Evolutionary conservation across 2,329 filamentous ascomycete species (phyloP).

Genomic region (Stachybotrys elegans): DNA sequence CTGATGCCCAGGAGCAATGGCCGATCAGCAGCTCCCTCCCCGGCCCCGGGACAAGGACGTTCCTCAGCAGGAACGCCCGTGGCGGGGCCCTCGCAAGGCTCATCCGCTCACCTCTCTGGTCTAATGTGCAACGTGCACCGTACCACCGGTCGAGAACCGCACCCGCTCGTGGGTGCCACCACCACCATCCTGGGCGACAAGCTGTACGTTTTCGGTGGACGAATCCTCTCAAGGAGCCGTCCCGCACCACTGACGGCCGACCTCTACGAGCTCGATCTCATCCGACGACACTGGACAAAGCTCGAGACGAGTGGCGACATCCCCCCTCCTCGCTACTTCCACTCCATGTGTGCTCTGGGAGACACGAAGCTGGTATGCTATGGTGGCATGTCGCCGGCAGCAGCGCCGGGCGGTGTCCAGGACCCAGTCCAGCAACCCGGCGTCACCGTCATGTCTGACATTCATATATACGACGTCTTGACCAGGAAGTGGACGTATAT

Average conservation of each 20-base stretch:
- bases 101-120: conserved; percentile 57
- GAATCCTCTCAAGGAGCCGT: conserved; percentile 77
- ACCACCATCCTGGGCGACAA: conserved; percentile 95
- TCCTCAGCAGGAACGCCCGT: conserved; percentile 14
- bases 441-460: conserved; percentile 95
- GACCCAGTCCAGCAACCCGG: conserved; percentile 63
- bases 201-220: conserved; percentile 92
- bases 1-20: conserved; percentile 49
- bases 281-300: conserved; percentile 89
- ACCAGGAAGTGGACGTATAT: conserved; percentile 83
- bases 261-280: conserved; percentile 88
- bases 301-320: conserved; percentile 79
- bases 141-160: conserved; percentile 87
- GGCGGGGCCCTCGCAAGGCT: conserved; percentile 40
- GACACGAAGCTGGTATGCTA: conserved; percentile 98
- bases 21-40: conserved; percentile 52
- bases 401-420: conserved; percentile 39
- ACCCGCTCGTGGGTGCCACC: conserved; percentile 87
- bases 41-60: conserved; percentile 37
- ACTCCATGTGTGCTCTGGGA: conserved; percentile 89
- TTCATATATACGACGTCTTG: conserved; percentile 87
- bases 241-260: conserved; percentile 80
- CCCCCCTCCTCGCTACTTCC: conserved; percentile 90
- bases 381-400: conserved; percentile 89
- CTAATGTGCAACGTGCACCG: conserved; percentile 70